phyloP scores from a whole-genome alignment of 257 asterid species.

The Primulina huaijiensis region DNA sequence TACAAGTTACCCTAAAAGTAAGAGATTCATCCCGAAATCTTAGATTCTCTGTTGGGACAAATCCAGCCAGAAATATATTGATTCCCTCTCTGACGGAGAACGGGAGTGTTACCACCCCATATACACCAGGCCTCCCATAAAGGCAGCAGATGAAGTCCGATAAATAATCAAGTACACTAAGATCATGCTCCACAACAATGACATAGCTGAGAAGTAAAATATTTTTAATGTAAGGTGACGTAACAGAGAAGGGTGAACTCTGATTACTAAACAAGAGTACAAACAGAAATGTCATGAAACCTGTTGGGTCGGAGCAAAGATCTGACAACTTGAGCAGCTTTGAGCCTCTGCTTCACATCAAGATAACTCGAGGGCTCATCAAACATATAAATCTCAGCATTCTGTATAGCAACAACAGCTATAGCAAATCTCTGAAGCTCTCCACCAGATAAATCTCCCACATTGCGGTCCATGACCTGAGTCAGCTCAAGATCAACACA shows the following conservation, averaged over 20 bases:
- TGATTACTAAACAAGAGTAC: conserved; percentile 4
- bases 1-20: conserved; percentile 62
- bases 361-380: conserved; percentile 99
- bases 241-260: conserved; percentile 6
- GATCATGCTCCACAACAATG: conserved; percentile 94
- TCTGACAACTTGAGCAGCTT: conserved; percentile 94
- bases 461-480: conserved; percentile 94
- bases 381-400: conserved; percentile 97
- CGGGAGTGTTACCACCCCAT: conserved; percentile 95
- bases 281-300: conserved; percentile 32
- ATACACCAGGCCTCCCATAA: conserved; percentile 93
- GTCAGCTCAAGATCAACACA: conserved; percentile 81
- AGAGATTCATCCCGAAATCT: conserved; percentile 91
- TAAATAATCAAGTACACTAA: conserved; percentile 88
- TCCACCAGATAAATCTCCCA: conserved; percentile 97
- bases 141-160: conserved; percentile 98
- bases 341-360: conserved; percentile 97
- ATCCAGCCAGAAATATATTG: conserved; percentile 88
- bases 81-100: conserved; percentile 98
- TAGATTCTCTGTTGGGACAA: conserved; percentile 93
- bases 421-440: conserved; percentile 99
- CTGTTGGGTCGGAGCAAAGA: conserved; percentile 91
- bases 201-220: conserved; percentile 62
- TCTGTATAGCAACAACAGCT: conserved; percentile 88
- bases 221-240: conserved; percentile 2